Evolutionary conservation across 2,329 filamentous ascomycete species (phyloP).

Genomic region (Paraconiothyrium sp.): DNA sequence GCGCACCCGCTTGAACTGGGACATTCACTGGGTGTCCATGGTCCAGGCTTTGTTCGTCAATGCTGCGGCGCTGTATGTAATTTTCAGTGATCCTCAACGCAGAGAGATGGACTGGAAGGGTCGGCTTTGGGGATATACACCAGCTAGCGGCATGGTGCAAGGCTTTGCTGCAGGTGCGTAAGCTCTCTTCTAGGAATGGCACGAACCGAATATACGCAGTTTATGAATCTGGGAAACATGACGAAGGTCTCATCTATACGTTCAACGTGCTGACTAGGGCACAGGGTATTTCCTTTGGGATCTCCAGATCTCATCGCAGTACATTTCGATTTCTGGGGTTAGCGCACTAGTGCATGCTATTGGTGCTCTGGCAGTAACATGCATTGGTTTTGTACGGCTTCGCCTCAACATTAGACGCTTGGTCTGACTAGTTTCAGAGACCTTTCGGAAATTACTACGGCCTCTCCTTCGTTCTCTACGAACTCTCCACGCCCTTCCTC

Average conservation of each 20-base stretch:
- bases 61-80: constrained; percentile 74
- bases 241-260: not conserved
- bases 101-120: constrained; percentile 72
- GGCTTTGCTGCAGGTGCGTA: constrained; percentile 71
- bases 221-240: not conserved
- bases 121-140: constrained; percentile 81
- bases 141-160: constrained; percentile 77
- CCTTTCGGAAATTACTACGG: constrained; percentile 87
- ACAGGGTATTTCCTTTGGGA: constrained; percentile 80
- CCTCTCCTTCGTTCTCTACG: constrained; percentile 83
- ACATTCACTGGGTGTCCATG: constrained; percentile 86
- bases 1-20: constrained; percentile 78
- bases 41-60: constrained; percentile 79
- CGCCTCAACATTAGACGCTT: not conserved
- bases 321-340: constrained; percentile 76
- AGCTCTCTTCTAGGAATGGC: not conserved
- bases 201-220: not conserved
- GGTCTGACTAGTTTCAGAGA: constrained; percentile 61
- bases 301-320: constrained; percentile 71
- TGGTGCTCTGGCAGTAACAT: constrained; percentile 76
- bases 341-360: constrained; percentile 79
- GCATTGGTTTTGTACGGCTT: constrained; percentile 76
- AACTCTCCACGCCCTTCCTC: constrained; percentile 83
- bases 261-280: not conserved
- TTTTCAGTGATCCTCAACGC: constrained; percentile 72